phyloP scores from a whole-genome alignment of 768 basidiomycete genomes.

The Gelatoporia subvermispora region DNA sequence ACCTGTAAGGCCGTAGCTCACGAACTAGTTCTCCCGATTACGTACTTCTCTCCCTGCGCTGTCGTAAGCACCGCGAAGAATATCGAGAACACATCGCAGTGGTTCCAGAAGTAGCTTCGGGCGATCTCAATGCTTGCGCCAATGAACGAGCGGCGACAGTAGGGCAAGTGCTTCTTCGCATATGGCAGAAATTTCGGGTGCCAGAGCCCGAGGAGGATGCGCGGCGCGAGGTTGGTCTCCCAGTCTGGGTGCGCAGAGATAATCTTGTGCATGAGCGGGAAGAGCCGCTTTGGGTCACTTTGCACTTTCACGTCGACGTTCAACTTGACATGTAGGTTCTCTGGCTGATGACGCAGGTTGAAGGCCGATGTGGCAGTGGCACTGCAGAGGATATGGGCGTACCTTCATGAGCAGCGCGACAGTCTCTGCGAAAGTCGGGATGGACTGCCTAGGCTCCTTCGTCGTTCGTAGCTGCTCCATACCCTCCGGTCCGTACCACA shows the following conservation, averaged over 20 bases:
- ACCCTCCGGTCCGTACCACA: constrained; percentile 43
- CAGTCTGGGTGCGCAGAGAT: constrained; percentile 64
- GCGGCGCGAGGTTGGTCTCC: constrained; percentile 72
- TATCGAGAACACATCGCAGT: constrained; percentile 87
- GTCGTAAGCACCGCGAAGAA: constrained; percentile 68
- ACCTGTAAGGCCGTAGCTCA: neutral
- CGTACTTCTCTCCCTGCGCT: constrained; percentile 64
- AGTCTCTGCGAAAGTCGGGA: constrained; percentile 89
- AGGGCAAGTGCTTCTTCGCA: constrained; percentile 73
- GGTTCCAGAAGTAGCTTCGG: constrained; percentile 83
- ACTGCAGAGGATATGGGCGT: constrained; percentile 4
- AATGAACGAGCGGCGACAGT: constrained; percentile 82
- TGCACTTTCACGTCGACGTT: constrained; percentile 93
- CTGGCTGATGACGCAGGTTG: constrained; percentile 44
- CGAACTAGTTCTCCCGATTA: neutral
- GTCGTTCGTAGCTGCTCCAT: constrained; percentile 77
- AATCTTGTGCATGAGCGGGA: constrained; percentile 67
- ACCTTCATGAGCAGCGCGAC: constrained; percentile 76
- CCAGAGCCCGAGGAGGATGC: constrained; percentile 84
- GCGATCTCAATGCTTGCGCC: constrained; percentile 69
- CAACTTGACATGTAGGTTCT: constrained; percentile 71
- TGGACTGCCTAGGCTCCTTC: constrained; percentile 79
- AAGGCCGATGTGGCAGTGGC: neutral
- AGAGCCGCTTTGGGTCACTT: constrained; percentile 85
- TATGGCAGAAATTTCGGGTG: constrained; percentile 84